Base-by-base conservation (phyloP, 2,329 filamentous ascomycete genomes). In the Nakataea oryzae region DNA sequence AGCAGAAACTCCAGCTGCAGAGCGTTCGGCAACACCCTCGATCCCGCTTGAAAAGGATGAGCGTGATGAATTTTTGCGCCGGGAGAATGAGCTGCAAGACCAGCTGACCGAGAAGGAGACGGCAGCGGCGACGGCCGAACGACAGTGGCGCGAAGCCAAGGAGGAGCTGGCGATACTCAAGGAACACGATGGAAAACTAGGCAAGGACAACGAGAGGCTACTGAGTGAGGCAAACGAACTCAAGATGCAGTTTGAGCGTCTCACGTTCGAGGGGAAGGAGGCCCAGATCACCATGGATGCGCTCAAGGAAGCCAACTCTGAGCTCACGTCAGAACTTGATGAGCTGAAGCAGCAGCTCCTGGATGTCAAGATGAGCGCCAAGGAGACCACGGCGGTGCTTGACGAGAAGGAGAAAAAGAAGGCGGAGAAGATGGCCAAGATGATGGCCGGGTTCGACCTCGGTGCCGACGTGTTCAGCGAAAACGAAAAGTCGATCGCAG, bases 361-460 rank as follows among this genome's bases (percentile, higher is more conserved):
- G 24, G 93, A 97, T 73, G 92, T 95, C 58, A 93, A 93, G 79
- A 97, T 97, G 90, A 95, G 87, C 68, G 92, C 93, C 63, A 96
- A 95, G 78, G 95, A 97, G 77, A 93, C 90, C 1, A 92, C 86
- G 57, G 92, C 92, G 11, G 88, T 91, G 21, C 79, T 96, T 26
- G 93, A 97, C 69, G 95, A 97, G 76, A 99, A 99, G 81, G 96
- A 97, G 77, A 93, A 92, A 81, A 93, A 92, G 79, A 99, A 99
- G 82, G 91, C 93, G 0, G 95, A 99, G 78, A 95, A 96, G 77
- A 99, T 99, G 95, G 95, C 95, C 56, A 90, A 97, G 82, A 99
- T 99, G 95, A 97, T 99, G 93, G 95, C 95, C 63, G 92, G 93
- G 3, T 97, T 99, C 70, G 93, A 99, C 70, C 84, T 99, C 41